A percentile compares a stretch with the other conserved stretches of the same genome.
phyloP scores from a whole-genome alignment of 257 asterid species.

The Solanum ossicruentum region DNA sequence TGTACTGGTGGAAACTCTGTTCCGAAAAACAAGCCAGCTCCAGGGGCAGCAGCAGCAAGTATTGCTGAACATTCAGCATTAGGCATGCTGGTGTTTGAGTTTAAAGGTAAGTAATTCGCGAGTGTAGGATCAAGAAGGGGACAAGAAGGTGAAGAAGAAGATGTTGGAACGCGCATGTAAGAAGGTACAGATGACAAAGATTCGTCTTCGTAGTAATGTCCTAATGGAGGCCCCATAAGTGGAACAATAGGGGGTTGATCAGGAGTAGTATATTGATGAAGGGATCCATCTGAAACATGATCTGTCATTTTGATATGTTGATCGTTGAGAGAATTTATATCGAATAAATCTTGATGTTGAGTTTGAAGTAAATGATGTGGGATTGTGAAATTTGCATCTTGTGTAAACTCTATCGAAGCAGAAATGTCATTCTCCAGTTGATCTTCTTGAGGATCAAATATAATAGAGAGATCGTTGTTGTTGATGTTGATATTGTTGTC shows the following conservation, averaged over 20 bases:
- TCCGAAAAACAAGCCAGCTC: conserved; percentile 29
- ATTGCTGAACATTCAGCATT: conserved; percentile 35
- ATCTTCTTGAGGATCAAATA: conserved; percentile 39
- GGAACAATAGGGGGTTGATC: conserved; percentile 15
- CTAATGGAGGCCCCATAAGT: conserved; percentile 28
- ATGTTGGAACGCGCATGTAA: conserved; percentile 20
- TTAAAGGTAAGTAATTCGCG: conserved; percentile 28
- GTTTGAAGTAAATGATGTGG: conserved; percentile 13
- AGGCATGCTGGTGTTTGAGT: conserved; percentile 23
- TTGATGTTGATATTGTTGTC: neutral
- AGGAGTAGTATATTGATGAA: conserved; percentile 10
- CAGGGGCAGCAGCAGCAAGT: conserved; percentile 3
- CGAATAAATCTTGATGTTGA: neutral
- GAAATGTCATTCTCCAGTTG: conserved; percentile 57
- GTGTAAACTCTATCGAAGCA: conserved; percentile 59
- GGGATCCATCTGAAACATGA: neutral
- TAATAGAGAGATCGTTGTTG: conserved; percentile 14
- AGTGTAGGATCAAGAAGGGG: conserved; percentile 33
- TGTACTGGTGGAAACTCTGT: conserved; percentile 33
- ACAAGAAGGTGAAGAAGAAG: conserved; percentile 25
- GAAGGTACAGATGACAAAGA: conserved; percentile 26
- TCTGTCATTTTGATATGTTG: conserved; percentile 8
- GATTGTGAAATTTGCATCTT: conserved; percentile 25
- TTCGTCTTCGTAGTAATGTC: conserved; percentile 34
- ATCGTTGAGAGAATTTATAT: conserved; percentile 9